A percentile compares a stretch with the other conserved stretches of the same genome.
Conservation (phyloP, 2,329 filamentous ascomycete species). For the Dactylonectria macrodidyma region DNA sequence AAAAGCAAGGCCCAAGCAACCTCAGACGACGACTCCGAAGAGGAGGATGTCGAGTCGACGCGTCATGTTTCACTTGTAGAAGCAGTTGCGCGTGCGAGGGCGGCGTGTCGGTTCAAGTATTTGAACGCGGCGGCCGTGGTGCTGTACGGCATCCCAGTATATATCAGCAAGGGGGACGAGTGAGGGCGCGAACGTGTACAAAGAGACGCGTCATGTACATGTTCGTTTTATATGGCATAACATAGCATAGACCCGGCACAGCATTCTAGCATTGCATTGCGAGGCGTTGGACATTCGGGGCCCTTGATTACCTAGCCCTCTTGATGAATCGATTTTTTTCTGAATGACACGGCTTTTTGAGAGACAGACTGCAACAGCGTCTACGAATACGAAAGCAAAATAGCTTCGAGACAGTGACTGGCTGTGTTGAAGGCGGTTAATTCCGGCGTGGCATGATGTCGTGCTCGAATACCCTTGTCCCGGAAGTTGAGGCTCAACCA, state of each 20-base stretch:
- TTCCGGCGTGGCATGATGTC: constrained; percentile 24
- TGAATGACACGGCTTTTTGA: constrained; percentile 2
- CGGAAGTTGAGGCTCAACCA: constrained; percentile 28
- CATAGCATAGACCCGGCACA: constrained; percentile 17
- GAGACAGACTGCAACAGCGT: neutral
- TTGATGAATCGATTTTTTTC: constrained; percentile 28
- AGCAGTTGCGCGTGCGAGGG: constrained; percentile 82
- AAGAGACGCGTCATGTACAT: constrained; percentile 9
- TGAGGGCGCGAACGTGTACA: constrained; percentile 32
- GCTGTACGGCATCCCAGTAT: constrained; percentile 95
- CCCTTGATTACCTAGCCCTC: constrained; percentile 21
- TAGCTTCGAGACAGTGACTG: neutral
- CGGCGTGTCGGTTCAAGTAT: constrained; percentile 89
- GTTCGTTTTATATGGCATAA: constrained; percentile 11
- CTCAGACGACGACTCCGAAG: constrained; percentile 47
- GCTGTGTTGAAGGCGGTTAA: constrained; percentile 4
- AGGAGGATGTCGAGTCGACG: constrained; percentile 46
- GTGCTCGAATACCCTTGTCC: constrained; percentile 19
- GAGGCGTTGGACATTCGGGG: constrained; percentile 37
- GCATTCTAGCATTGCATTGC: constrained; percentile 33
- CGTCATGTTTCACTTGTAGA: constrained; percentile 77
- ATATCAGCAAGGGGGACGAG: constrained; percentile 64
- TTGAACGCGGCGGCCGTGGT: constrained; percentile 94
- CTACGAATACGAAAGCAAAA: constrained; percentile 10
- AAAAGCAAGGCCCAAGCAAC: constrained; percentile 47